Conservation (phyloP, 176 grass and related monocot species). For the Aegilops umbellulata region DNA sequence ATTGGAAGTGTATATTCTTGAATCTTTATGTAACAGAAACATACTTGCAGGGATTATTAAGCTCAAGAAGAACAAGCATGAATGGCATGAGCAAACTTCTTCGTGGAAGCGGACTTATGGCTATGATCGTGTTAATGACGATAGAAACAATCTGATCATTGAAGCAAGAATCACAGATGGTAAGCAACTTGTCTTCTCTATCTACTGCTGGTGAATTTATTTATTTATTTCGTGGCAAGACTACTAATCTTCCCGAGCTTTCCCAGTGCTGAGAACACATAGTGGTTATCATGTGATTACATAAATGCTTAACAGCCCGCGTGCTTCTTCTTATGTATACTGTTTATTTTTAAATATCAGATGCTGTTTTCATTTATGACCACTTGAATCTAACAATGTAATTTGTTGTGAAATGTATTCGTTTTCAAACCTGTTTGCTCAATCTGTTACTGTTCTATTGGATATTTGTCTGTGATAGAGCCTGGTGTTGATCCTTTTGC, state of each 20-base stretch:
- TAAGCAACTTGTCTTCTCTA: conserved; percentile 30
- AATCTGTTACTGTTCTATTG: not conserved
- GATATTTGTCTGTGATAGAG: conserved; percentile 35
- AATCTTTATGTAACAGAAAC: not conserved
- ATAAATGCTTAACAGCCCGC: not conserved
- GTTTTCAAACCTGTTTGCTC: not conserved
- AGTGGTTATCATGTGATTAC: not conserved
- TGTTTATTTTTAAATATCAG: not conserved
- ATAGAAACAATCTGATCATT: conserved; percentile 72
- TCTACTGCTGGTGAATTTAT: not conserved
- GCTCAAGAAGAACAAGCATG: conserved; percentile 79
- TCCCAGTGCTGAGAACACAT: not conserved
- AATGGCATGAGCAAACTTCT: conserved; percentile 77
- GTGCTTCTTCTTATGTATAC: not conserved
- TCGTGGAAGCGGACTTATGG: conserved; percentile 77
- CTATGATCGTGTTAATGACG: conserved; percentile 92
- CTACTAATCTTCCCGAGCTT: not conserved
- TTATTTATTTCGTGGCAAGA: not conserved
- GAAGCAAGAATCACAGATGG: conserved; percentile 71
- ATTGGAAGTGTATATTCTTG: not conserved
- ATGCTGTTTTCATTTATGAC: not conserved
- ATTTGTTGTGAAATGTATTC: not conserved
- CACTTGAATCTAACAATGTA: not conserved
- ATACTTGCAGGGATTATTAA: conserved; percentile 59
- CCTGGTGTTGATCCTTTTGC: conserved; percentile 79